Conservation (phyloP, 768 basidiomycete genomes). For the Nidularia pulvinata region DNA sequence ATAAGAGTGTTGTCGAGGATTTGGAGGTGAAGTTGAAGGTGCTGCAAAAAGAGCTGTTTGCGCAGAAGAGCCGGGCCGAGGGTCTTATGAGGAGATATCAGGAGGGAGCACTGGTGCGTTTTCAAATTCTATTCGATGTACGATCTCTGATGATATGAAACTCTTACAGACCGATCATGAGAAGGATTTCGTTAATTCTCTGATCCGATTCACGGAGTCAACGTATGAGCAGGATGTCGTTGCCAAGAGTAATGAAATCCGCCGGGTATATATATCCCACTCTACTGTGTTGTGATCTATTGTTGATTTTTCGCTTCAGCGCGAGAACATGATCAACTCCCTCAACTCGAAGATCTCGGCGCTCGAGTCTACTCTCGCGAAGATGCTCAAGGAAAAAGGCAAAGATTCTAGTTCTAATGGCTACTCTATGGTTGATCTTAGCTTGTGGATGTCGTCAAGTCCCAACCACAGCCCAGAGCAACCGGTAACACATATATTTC, state of each 20-base stretch:
- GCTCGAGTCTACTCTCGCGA: constrained; percentile 46
- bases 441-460: constrained; percentile 35
- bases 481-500: background rate
- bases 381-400: constrained; percentile 35
- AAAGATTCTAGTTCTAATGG: constrained; percentile 15
- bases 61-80: constrained; percentile 10
- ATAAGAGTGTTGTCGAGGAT: constrained; percentile 3
- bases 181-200: constrained; percentile 42
- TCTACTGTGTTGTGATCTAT: constrained; percentile 1
- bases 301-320: constrained; percentile 24
- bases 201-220: constrained; percentile 42
- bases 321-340: constrained; percentile 43
- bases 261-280: constrained; percentile 32
- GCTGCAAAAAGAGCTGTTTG: constrained; percentile 5
- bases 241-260: constrained; percentile 55
- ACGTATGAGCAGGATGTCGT: constrained; percentile 54
- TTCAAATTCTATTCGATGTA: background rate
- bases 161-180: constrained; percentile 44
- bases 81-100: constrained; percentile 39
- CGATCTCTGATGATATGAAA: background rate
- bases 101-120: constrained; percentile 43
- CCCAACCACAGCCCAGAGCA: constrained; percentile 8
- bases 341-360: constrained; percentile 41
- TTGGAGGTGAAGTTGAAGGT: constrained; percentile 11
- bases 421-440: constrained; percentile 38